Evolutionary conservation across 1,284 basidiomycete genomes (phyloP).

Genomic region (Lignosus rhinocerotis): DNA sequence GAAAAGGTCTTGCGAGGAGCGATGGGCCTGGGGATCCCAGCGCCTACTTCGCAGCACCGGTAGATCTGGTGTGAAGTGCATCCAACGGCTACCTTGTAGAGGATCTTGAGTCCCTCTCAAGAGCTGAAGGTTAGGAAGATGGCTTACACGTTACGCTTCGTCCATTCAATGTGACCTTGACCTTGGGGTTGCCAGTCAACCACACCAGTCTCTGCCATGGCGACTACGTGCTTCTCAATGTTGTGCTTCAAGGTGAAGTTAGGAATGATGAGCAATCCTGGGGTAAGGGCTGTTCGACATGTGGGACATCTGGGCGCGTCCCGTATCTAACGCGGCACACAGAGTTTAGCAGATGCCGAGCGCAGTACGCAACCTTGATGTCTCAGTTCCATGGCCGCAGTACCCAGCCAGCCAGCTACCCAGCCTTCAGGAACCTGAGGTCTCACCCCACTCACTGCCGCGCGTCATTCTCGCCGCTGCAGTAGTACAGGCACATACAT

Average conservation of each 20-base stretch:
- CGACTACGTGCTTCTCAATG: constrained; percentile 32
- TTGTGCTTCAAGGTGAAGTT: constrained; percentile 34
- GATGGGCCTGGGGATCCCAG: background rate
- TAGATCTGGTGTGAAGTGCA: background rate
- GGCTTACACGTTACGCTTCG: constrained; percentile 30
- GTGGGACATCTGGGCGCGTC: constrained; percentile 32
- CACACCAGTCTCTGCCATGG: constrained; percentile 26
- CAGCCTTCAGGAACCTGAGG: background rate
- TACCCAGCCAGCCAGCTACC: no score
- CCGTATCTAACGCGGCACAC: background rate
- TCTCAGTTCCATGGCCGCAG: background rate
- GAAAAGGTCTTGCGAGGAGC: background rate
- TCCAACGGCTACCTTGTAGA: background rate
- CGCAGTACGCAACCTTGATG: background rate
- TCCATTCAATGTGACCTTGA: constrained; percentile 27
- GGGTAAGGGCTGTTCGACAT: constrained; percentile 30
- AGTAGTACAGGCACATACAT: background rate
- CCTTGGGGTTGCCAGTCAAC: constrained; percentile 32
- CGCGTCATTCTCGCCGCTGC: constrained; percentile 1
- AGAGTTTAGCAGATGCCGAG: background rate
- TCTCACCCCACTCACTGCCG: background rate
- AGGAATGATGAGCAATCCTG: constrained; percentile 29
- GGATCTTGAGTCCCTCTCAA: background rate
- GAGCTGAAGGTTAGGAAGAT: background rate
- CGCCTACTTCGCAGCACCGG: background rate